A percentile compares a stretch with the other conserved stretches of the same genome.
Evolutionary conservation across 371 early-diverging fungal genomes (phyloP).

Genomic region (Saksenaea vasiformis): DNA sequence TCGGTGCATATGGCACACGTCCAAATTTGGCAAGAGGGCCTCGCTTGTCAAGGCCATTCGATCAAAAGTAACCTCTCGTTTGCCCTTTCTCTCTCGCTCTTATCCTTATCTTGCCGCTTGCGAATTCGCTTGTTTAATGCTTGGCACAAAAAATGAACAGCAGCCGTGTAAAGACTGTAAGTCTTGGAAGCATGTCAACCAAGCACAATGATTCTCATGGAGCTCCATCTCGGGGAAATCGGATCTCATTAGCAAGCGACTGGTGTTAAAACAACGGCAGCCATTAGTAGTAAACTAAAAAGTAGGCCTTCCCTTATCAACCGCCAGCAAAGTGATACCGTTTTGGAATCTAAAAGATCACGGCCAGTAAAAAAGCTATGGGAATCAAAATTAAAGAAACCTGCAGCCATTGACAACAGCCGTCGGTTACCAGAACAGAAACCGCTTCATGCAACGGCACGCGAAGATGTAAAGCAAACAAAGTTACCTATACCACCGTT

Average conservation of each 20-base stretch:
- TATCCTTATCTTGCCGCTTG: not conserved
- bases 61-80: not conserved
- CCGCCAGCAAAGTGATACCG: not conserved
- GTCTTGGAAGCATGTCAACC: not conserved
- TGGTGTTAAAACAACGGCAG: not conserved
- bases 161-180: conserved; percentile 3
- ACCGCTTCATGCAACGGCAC: not conserved
- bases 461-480: not conserved
- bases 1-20: not conserved
- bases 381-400: not conserved
- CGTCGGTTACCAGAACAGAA: not conserved
- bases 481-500: not conserved
- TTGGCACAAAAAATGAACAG: not conserved
- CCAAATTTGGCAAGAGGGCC: not conserved
- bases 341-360: not conserved
- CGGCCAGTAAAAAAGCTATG: not conserved
- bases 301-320: not conserved
- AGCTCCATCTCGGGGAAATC: not conserved
- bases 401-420: not conserved
- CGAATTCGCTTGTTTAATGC: not conserved
- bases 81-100: not conserved
- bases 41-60: conserved; percentile 1
- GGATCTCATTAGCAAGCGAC: not conserved
- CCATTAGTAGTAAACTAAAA: not conserved
- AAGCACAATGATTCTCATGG: not conserved